Conservation (phyloP, 2,329 filamentous ascomycete genomes). For the Epichloe brachyelytri region DNA sequence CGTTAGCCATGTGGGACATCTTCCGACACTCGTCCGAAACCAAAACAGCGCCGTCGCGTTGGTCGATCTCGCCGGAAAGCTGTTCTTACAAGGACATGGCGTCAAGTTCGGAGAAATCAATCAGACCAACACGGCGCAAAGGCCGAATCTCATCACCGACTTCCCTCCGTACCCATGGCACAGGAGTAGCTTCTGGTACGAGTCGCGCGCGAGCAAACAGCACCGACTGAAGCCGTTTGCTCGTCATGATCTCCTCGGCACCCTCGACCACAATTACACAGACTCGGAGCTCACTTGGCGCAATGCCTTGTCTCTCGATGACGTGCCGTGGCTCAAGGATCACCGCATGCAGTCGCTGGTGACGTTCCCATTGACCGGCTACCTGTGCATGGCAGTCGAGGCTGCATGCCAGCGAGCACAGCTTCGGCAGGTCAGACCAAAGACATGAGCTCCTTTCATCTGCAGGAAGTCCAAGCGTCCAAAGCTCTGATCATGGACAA, state of each 20-base stretch:
- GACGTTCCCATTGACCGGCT: constrained; percentile 42
- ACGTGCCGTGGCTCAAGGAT: constrained; percentile 44
- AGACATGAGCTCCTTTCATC: constrained; percentile 9
- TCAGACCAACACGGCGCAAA: constrained; percentile 13
- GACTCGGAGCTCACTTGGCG: constrained; percentile 35
- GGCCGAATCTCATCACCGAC: constrained; percentile 23
- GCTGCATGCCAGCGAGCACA: constrained; percentile 26
- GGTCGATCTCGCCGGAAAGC: constrained; percentile 27
- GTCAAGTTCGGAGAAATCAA: constrained; percentile 35
- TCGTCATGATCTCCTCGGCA: constrained; percentile 34
- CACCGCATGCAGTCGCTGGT: constrained; percentile 44
- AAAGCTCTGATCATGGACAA: constrained; percentile 17
- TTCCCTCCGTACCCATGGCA: constrained; percentile 36
- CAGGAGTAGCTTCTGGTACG: constrained; percentile 33
- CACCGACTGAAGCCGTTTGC: constrained; percentile 28
- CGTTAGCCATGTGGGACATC: constrained; percentile 27
- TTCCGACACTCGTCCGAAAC: constrained; percentile 35
- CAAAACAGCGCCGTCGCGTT: constrained; percentile 34
- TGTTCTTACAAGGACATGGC: constrained; percentile 32
- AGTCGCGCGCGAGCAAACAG: constrained; percentile 28
- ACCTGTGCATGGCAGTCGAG: constrained; percentile 37
- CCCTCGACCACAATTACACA: constrained; percentile 29
- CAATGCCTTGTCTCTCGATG: constrained; percentile 32
- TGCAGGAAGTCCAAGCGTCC: constrained; percentile 16
- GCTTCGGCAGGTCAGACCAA: constrained; percentile 11